Conservation (phyloP, 192 early-diverging fungal genomes). For the Coemansia reversa region DNA sequence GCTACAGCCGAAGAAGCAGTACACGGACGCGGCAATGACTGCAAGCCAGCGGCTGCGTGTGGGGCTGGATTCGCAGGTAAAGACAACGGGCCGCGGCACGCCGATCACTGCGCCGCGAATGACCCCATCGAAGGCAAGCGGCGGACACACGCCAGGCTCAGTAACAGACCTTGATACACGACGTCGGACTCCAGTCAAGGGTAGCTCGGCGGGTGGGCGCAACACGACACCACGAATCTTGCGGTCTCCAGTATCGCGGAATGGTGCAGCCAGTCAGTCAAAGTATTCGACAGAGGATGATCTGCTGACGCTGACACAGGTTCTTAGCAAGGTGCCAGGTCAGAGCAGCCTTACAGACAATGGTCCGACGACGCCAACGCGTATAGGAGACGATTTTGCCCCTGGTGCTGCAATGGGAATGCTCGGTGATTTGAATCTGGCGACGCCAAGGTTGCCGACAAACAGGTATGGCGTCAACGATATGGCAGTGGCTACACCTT, state of each 20-base stretch:
- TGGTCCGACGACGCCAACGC: slow-evolving; percentile 20
- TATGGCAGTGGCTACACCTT: slow-evolving; percentile 24
- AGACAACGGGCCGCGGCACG: slow-evolving; percentile 7
- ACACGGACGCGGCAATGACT: slow-evolving; percentile 37
- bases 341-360: slow-evolving; percentile 21
- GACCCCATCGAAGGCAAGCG: slow-evolving; percentile 25
- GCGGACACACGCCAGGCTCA: slow-evolving; percentile 9
- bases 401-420: neutral
- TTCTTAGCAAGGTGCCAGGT: slow-evolving; percentile 37
- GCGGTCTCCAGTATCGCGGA: slow-evolving; percentile 32
- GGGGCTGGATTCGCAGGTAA: slow-evolving; percentile 30
- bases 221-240: slow-evolving; percentile 18
- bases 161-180: slow-evolving; percentile 34
- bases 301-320: slow-evolving; percentile 32
- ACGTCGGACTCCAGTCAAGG: slow-evolving; percentile 29
- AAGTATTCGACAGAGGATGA: slow-evolving; percentile 26
- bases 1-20: slow-evolving; percentile 39
- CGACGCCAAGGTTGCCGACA: slow-evolving; percentile 39
- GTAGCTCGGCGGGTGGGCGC: neutral
- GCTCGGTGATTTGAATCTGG: slow-evolving; percentile 10
- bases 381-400: slow-evolving; percentile 9
- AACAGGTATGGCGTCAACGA: slow-evolving; percentile 25
- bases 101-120: slow-evolving; percentile 33
- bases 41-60: slow-evolving; percentile 39
- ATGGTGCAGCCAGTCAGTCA: neutral